These are phyloP conservation scores for Chenopodium album DNA, from an alignment of 148 eudicot species.

Conservation along the genomic window DNA sequence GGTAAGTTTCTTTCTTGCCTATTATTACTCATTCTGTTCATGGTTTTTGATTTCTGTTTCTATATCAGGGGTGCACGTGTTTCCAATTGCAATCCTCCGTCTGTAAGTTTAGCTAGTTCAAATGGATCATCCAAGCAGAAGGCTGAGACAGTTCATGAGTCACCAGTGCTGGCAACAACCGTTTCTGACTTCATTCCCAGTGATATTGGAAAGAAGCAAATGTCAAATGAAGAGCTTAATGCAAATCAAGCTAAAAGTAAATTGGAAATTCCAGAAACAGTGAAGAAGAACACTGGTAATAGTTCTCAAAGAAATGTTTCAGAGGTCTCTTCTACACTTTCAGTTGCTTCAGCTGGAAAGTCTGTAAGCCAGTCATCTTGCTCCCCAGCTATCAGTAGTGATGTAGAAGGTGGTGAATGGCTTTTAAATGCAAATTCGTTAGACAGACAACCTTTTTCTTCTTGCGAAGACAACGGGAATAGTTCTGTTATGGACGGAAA, in stretches of 20 bases:
- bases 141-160: slow-evolving; percentile 37
- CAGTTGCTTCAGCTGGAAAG: slow-evolving; percentile 24
- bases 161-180: slow-evolving; percentile 39
- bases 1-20: slow-evolving; percentile 39
- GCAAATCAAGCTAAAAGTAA: slow-evolving; percentile 35
- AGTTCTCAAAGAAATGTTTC: slow-evolving; percentile 27
- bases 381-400: slow-evolving; percentile 26
- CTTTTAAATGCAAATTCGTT: slow-evolving; percentile 22
- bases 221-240: slow-evolving; percentile 37
- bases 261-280: slow-evolving; percentile 38
- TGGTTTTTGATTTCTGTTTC: slow-evolving; percentile 13
- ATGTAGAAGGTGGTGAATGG: slow-evolving; percentile 11
- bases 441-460: slow-evolving; percentile 29
- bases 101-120: slow-evolving; percentile 39
- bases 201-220: slow-evolving; percentile 41
- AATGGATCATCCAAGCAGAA: slow-evolving; percentile 59
- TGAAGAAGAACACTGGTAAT: slow-evolving; percentile 25
- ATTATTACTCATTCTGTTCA: background rate
- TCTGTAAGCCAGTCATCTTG: slow-evolving; percentile 29
- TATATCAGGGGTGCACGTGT: slow-evolving; percentile 63
- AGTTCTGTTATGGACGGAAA: slow-evolving; percentile 32
- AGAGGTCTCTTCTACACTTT: slow-evolving; percentile 35
- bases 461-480: slow-evolving; percentile 28
- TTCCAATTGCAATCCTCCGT: slow-evolving; percentile 44
- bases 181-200: slow-evolving; percentile 31